Evolutionary conservation across 768 basidiomycete genomes (phyloP), one percentile per base, ranked within the genome.

Genomic region (Dioszegia hungarica): DNA sequence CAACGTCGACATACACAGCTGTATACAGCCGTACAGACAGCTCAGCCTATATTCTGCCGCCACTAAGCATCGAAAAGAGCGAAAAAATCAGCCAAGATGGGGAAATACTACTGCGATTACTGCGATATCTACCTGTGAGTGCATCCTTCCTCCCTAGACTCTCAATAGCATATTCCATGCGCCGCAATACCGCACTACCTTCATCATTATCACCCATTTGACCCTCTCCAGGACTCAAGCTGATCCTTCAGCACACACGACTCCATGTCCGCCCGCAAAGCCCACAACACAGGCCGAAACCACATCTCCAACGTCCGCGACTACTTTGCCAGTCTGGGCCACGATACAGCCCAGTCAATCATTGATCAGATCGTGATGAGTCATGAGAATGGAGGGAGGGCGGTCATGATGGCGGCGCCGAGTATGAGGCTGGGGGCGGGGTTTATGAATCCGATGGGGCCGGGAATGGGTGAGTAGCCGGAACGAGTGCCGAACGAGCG

Each of bases 291-390:
- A 56, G 95, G 95, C 64, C 83, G 94, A 56, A 99, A 99, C 78
- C 95, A 99, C 74, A 82, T 98, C 36, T 82, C 90, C 36, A 99
- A 99, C 75, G 94, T 99, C 56, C 80, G 90, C 58, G 94, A 98
- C 69, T 99, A 98, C 76, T 99, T 63, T 44, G 58, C 61, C 37
- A 54, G 55, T 5, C 63, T 80, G 49, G 79, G 79, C 54, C 91
- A 97, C 77, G 93, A 98, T 82, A 94, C 94, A 77, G 93, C 94
- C 17, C 95, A 99, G 77, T 90, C 80, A 68, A 91, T 98, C 75
- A 98, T 99, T 74, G 94, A 99, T 82, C 90, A 94, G 77, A 98
- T 99, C 77, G 93, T 91, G 34, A 85, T 88, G 20, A 86, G 88
- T 24, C 95, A 94, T 71, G 94, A 98, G 78, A 83, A 82, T 27